Percentiles rank a stretch among this genome's conserved stretches.
phyloP scores from a whole-genome alignment of 345 rosid genomes.

The Eucalyptus tenuipes region DNA sequence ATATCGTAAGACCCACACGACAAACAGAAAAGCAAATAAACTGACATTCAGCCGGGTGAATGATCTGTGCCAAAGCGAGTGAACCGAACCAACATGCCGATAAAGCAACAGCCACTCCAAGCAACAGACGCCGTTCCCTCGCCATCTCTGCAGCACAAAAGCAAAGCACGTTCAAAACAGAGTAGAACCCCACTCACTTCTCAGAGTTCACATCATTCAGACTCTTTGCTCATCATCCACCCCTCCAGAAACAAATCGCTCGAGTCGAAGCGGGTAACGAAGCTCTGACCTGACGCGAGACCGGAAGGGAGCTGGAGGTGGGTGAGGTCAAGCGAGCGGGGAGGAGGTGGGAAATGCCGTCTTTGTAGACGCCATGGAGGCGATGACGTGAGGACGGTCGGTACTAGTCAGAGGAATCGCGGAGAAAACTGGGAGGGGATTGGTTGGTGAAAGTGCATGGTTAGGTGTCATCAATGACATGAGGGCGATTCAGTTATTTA shows the following conservation, averaged over 20 bases:
- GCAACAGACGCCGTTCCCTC: background rate
- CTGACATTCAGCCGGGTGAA: background rate
- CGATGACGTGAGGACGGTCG: background rate
- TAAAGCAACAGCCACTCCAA: background rate
- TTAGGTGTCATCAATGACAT: too few species aligned
- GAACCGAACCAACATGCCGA: background rate
- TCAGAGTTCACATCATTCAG: background rate
- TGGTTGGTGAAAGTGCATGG: too few species aligned
- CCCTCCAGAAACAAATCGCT: background rate
- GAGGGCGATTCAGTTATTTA: too few species aligned
- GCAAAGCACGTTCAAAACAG: background rate
- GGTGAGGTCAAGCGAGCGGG: background rate
- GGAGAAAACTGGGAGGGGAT: too few species aligned
- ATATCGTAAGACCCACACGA: background rate
- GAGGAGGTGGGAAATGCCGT: background rate
- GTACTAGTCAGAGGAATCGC: background rate
- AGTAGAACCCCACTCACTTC: background rate
- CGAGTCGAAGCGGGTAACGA: background rate
- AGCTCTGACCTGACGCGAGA: background rate
- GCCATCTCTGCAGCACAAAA: background rate
- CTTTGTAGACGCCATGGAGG: background rate
- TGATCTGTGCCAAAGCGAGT: background rate
- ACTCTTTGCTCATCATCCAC: background rate
- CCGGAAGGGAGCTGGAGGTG: background rate
- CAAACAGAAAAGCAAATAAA: background rate